These are phyloP conservation scores for Debaryomycetaceae sp. DNA, from an alignment of 1,139 yeast species.

Conservation along the genomic window DNA sequence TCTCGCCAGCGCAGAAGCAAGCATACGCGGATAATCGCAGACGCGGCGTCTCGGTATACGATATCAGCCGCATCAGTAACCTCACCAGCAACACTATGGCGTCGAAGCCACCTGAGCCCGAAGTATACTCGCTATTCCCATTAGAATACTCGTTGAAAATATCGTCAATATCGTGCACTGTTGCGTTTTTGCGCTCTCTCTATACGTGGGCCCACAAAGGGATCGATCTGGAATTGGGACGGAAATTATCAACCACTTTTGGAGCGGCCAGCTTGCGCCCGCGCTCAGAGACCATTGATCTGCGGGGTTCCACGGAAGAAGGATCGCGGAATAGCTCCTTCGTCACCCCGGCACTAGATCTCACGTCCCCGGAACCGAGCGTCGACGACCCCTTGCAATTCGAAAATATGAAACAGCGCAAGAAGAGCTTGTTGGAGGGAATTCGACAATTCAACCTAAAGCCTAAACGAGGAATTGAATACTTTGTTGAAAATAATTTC, in stretches of 20 bases:
- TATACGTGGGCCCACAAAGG: conserved; percentile 86
- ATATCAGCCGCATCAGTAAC: conserved; percentile 61
- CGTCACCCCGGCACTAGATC: conserved; percentile 8
- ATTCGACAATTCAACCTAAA: conserved; percentile 71
- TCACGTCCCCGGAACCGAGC: conserved; percentile 4
- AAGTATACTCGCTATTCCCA: conserved; percentile 46
- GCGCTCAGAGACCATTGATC: conserved; percentile 25
- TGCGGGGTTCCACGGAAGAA: conserved; percentile 12
- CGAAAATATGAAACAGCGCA: conserved; percentile 73
- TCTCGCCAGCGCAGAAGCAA: conserved; percentile 56
- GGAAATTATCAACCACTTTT: conserved; percentile 7
- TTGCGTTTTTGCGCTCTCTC: conserved; percentile 72
- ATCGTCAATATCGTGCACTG: conserved; percentile 69
- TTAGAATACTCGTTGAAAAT: conserved; percentile 77
- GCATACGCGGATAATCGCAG: conserved; percentile 54
- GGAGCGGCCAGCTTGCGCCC: conserved; percentile 22
- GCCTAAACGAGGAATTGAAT: conserved; percentile 69
- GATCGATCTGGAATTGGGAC: conserved; percentile 13
- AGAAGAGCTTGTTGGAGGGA: conserved; percentile 72
- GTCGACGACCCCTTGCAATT: conserved; percentile 75
- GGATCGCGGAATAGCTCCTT: conserved; percentile 26
- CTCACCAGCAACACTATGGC: conserved; percentile 59
- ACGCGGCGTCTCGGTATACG: conserved; percentile 62
- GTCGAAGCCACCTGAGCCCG: conserved; percentile 55
- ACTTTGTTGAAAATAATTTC: conserved; percentile 52